Evolutionary conservation across 768 basidiomycete genomes (phyloP), one percentile per base, ranked within the genome.

Genomic region (Pisolithus microcarpus): DNA sequence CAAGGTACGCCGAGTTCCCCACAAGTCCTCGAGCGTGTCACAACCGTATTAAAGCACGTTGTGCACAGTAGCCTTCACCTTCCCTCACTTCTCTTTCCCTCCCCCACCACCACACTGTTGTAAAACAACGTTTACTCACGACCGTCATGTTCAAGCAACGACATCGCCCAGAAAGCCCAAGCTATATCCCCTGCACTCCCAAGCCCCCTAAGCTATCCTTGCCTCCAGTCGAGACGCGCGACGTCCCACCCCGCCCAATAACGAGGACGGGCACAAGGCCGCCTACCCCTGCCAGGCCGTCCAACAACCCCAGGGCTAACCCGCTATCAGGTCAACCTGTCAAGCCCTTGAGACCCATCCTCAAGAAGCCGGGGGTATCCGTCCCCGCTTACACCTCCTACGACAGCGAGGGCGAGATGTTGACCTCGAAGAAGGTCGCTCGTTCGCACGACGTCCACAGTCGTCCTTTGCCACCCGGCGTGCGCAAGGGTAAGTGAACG

Each of bases 341-440:
- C 23, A 46, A 47, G 28, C 62, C 66, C 58, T 55, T 61, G 23
- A 65, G 39, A 48, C 63, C 65, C 23, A 63, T 66, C n/a, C 59
- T 66, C 53, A 66, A 68, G 45, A 46, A 21, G 11, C 15, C 28
- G 62, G 65, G 65, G 4, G 49, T 38, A 38, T 50, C 40, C 28
- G 49, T 39, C 46, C 21, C 55, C n/a, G 49, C 36, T 23, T 45
- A 39, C 48, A 64, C 64, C 47, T 60, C 53, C 6, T 66, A 64
- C 16, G 65, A 68, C 8, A 66, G 65, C 61, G 66, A 68, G 23
- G 58, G 59, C 1, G 65, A 66, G 46, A 54, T 55, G 0, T 18
- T 57, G 1, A 48, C 60, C 6, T 38, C 60, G 21, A 68, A 66
- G 39, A 58, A 62, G 49, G 51, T 39, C 4, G 49, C 50, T 18